A percentile compares a stretch with the other conserved stretches of the same genome.
Conservation (phyloP, 208 protist genomes). For the Leishmania mexicana region DNA sequence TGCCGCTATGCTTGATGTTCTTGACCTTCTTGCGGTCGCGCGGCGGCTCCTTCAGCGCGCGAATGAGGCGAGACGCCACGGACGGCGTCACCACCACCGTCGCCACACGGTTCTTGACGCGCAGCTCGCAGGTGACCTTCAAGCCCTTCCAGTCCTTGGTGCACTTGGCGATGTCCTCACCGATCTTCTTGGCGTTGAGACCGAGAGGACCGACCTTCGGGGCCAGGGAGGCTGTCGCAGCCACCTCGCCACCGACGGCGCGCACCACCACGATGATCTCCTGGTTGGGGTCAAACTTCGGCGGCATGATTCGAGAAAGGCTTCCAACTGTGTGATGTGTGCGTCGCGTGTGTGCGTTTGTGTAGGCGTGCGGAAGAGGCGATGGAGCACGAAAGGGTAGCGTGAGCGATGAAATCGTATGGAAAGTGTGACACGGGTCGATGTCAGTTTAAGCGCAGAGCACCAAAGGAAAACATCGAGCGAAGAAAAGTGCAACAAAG, state of each 20-base stretch:
- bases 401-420: too few relatives aligned
- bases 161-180: slow-evolving; percentile 99
- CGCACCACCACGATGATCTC: slow-evolving; percentile 96
- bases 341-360: too few relatives aligned
- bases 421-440: too few relatives aligned
- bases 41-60: slow-evolving; percentile 99
- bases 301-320: slow-evolving; percentile 90
- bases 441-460: too few relatives aligned
- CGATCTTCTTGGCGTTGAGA: slow-evolving; percentile 99
- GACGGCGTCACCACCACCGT: slow-evolving; percentile 97
- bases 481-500: not conserved
- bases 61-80: slow-evolving; percentile 97
- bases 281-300: slow-evolving; percentile 98
- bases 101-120: slow-evolving; percentile 98
- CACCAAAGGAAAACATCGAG: too few relatives aligned
- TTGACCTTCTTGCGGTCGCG: slow-evolving; percentile 99
- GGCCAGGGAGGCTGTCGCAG: slow-evolving; percentile 96
- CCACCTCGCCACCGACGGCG: slow-evolving; percentile 98
- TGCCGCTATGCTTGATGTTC: slow-evolving; percentile 99
- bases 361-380: too few relatives aligned
- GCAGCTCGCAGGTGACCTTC: slow-evolving; percentile 98
- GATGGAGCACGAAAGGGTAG: too few relatives aligned
- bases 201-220: slow-evolving; percentile 99
- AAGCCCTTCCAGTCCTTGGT: slow-evolving; percentile 99
- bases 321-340: too few relatives aligned